Conservation (phyloP, 148 eudicot species). For the Rhododendron ovatum region DNA sequence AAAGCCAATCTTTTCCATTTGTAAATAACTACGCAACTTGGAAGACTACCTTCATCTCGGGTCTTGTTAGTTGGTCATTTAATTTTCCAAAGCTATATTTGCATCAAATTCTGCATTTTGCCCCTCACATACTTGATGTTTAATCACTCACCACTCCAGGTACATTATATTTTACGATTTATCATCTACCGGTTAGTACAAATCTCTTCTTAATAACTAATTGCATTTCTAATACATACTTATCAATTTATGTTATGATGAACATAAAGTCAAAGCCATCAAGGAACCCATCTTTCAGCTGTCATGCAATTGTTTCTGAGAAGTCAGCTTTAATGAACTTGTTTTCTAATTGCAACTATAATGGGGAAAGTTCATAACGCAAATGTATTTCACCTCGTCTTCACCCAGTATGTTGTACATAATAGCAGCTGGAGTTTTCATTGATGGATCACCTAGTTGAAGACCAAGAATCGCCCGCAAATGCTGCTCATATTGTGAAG, state of each 20-base stretch:
- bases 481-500: constrained; percentile 95
- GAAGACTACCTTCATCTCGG: neutral
- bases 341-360: neutral
- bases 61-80: neutral
- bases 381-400: constrained; percentile 60
- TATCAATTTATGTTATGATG: neutral
- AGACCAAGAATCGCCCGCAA: constrained; percentile 91
- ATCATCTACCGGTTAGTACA: neutral
- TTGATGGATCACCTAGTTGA: constrained; percentile 92
- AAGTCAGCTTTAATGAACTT: neutral
- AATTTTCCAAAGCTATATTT: neutral
- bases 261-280: neutral
- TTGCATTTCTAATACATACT: neutral
- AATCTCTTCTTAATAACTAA: neutral
- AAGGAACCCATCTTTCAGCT: neutral
- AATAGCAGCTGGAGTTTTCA: constrained; percentile 87
- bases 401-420: constrained; percentile 98
- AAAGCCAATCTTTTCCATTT: neutral
- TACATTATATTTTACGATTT: neutral
- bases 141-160: neutral
- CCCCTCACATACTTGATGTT: neutral
- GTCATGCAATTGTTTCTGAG: neutral
- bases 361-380: neutral
- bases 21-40: neutral
- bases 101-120: neutral